These are phyloP conservation scores for Lentinula sp. DNA, from an alignment of 768 basidiomycete genomes.

Conservation along the genomic window DNA sequence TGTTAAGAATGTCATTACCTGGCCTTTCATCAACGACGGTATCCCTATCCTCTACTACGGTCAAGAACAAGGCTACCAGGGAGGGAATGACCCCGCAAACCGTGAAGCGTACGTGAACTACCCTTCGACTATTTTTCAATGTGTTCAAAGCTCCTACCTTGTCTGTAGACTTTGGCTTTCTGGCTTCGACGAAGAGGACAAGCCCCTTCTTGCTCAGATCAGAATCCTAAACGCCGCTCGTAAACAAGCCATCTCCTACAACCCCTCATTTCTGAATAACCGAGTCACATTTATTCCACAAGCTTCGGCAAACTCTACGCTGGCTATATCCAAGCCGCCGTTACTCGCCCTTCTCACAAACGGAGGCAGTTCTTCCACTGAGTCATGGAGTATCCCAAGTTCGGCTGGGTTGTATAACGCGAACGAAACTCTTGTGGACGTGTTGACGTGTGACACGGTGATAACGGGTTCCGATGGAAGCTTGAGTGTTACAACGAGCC, in stretches of 20 bases:
- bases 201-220: slow-evolving; percentile 37
- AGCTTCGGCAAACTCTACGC: slow-evolving; percentile 21
- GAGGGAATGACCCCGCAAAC: slow-evolving; percentile 53
- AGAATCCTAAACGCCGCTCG: slow-evolving; percentile 44
- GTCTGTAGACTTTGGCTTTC: slow-evolving; percentile 51
- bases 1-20: slow-evolving; percentile 52
- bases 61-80: slow-evolving; percentile 60
- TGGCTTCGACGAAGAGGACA: slow-evolving; percentile 42
- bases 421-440: slow-evolving; percentile 43
- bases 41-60: slow-evolving; percentile 70
- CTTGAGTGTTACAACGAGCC: slow-evolving; percentile 27
- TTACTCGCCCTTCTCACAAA: slow-evolving; percentile 54
- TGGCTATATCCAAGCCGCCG: slow-evolving; percentile 51
- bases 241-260: slow-evolving; percentile 38
- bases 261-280: slow-evolving; percentile 39
- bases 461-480: slow-evolving; percentile 33
- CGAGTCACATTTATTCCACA: slow-evolving; percentile 42
- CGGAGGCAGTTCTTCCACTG: slow-evolving; percentile 27
- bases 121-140: neutral
- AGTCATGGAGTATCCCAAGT: slow-evolving; percentile 10
- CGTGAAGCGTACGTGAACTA: slow-evolving; percentile 43
- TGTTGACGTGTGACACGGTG: slow-evolving; percentile 40
- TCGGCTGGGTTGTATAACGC: slow-evolving; percentile 38
- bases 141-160: neutral
- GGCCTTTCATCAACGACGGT: slow-evolving; percentile 61